These are phyloP conservation scores for Nyssa sinensis DNA, from an alignment of 148 eudicot species.

Conservation along the genomic window DNA sequence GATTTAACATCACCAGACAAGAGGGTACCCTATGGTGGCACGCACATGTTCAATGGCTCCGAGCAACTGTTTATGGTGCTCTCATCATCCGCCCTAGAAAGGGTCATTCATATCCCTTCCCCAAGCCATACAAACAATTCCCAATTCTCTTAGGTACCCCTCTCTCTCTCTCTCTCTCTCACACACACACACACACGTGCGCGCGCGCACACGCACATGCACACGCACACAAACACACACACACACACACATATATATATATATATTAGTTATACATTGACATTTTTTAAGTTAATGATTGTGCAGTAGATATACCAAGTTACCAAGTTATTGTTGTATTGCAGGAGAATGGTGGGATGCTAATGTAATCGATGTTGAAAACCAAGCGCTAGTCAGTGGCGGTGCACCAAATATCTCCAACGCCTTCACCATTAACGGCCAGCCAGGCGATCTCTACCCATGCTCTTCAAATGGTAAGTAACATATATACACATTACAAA, in stretches of 20 bases:
- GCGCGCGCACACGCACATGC: too few species aligned
- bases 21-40: slow-evolving; percentile 98
- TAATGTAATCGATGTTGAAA: slow-evolving; percentile 43
- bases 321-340: not conserved
- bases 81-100: slow-evolving; percentile 57
- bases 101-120: slow-evolving; percentile 63
- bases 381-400: slow-evolving; percentile 34
- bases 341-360: slow-evolving; percentile 89
- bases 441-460: slow-evolving; percentile 52
- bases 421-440: slow-evolving; percentile 67
- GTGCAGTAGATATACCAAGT: too few species aligned
- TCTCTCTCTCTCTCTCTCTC: too few species aligned
- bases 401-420: slow-evolving; percentile 53
- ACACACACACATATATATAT: too few species aligned
- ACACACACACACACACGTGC: too few species aligned
- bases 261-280: too few species aligned
- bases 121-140: slow-evolving; percentile 53
- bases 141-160: slow-evolving; percentile 69
- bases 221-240: too few species aligned
- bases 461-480: slow-evolving; percentile 60
- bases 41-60: slow-evolving; percentile 69
- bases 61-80: slow-evolving; percentile 87
- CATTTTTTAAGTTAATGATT: too few species aligned
- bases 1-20: slow-evolving; percentile 46
- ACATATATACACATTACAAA: not conserved